Evolutionary conservation across 768 basidiomycete genomes (phyloP).

Genomic region (Leccinum longicurvipes): DNA sequence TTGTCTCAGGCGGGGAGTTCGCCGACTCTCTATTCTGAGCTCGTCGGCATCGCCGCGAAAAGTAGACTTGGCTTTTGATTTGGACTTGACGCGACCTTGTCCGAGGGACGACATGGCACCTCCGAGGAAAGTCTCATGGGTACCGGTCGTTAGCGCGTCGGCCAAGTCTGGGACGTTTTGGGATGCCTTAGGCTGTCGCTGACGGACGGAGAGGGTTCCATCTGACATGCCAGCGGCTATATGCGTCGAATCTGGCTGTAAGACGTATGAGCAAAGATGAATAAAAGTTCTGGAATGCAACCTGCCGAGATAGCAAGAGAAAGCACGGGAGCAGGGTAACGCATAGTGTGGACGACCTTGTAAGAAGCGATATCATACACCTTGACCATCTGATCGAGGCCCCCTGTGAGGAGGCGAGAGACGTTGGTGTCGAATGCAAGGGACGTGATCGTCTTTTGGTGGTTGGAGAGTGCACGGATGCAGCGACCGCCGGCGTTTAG

Average conservation of each 20-base stretch:
- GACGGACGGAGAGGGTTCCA: slow-evolving; percentile 94
- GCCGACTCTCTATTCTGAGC: slow-evolving; percentile 69
- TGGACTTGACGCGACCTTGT: slow-evolving; percentile 50
- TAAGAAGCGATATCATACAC: slow-evolving; percentile 94
- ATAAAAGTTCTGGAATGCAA: not conserved
- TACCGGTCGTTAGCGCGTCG: slow-evolving; percentile 45
- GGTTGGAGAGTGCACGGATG: slow-evolving; percentile 89
- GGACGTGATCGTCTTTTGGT: slow-evolving; percentile 95
- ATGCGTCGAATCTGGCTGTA: slow-evolving; percentile 92
- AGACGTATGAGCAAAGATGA: slow-evolving; percentile 5
- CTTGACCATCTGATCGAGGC: slow-evolving; percentile 97
- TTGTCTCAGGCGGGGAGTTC: slow-evolving; percentile 69
- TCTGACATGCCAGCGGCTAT: slow-evolving; percentile 97
- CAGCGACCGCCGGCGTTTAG: slow-evolving; percentile 88
- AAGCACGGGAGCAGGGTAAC: slow-evolving; percentile 90
- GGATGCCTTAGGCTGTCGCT: slow-evolving; percentile 75
- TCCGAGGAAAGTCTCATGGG: slow-evolving; percentile 67
- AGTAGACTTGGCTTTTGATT: slow-evolving; percentile 46
- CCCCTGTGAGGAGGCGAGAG: slow-evolving; percentile 80
- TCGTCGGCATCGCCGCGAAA: slow-evolving; percentile 67
- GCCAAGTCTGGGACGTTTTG: slow-evolving; percentile 43
- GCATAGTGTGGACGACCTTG: slow-evolving; percentile 97
- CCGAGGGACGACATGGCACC: slow-evolving; percentile 53
- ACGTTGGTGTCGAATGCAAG: slow-evolving; percentile 76
- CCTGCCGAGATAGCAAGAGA: slow-evolving; percentile 86